phyloP scores from a whole-genome alignment of 495 filamentous ascomycete species.

The Polyplosphaeria fusca region DNA sequence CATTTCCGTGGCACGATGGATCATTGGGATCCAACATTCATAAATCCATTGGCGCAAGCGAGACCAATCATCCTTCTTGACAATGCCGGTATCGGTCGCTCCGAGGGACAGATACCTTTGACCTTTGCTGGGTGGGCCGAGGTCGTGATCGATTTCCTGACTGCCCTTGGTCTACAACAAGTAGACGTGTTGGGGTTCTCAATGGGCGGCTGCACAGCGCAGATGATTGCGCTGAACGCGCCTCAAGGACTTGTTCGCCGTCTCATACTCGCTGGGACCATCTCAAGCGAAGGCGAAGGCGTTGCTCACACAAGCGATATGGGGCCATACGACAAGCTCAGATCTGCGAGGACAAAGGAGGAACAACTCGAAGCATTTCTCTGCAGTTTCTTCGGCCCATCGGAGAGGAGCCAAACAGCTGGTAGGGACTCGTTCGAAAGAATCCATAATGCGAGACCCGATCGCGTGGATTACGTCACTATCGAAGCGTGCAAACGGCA shows the following conservation, averaged over 20 bases:
- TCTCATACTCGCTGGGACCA: conserved; percentile 25
- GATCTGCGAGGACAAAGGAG: neutral
- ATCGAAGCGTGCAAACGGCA: conserved; percentile 33
- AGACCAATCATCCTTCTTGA: conserved; percentile 35
- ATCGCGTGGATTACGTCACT: conserved; percentile 22
- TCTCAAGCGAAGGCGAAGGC: neutral
- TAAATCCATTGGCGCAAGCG: conserved; percentile 26
- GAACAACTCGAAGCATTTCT: conserved; percentile 1
- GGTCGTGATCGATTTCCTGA: conserved; percentile 37
- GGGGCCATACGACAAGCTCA: neutral
- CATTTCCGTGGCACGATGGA: neutral
- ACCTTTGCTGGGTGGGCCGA: conserved; percentile 34
- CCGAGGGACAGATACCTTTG: conserved; percentile 17
- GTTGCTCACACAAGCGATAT: neutral
- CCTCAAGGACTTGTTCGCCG: conserved; percentile 19
- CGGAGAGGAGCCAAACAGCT: neutral
- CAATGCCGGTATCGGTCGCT: conserved; percentile 26
- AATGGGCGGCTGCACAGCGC: conserved; percentile 32
- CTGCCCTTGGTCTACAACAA: conserved; percentile 34
- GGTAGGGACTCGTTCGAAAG: conserved; percentile 10
- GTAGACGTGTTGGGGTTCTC: conserved; percentile 36
- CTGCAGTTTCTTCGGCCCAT: neutral
- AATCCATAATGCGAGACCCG: conserved; percentile 14
- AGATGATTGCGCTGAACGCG: conserved; percentile 31
- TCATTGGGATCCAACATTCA: conserved; percentile 33